A percentile compares a stretch with the other conserved stretches of the same genome.
These are phyloP conservation scores for Pyrenochaeta sp. DNA, from an alignment of 2,329 filamentous ascomycete species.

Conservation along the genomic window DNA sequence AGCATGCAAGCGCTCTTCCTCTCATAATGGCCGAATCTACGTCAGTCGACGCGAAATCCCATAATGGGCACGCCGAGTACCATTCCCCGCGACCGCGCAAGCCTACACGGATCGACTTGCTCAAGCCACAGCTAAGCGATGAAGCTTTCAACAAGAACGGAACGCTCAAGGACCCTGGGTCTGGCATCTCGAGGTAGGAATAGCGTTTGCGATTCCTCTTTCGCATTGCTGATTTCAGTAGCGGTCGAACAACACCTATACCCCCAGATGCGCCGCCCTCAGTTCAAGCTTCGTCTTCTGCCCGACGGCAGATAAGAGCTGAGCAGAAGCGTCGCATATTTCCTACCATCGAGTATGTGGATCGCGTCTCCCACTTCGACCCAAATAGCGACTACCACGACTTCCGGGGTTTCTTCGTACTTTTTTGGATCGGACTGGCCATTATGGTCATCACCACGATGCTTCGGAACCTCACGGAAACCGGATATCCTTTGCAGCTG, in stretches of 20 bases:
- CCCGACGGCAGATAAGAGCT: conserved; percentile 82
- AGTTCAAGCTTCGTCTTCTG: conserved; percentile 82
- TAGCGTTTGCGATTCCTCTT: conserved; percentile 63
- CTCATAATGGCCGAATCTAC: conserved; percentile 46
- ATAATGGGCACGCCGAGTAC: conserved; percentile 36
- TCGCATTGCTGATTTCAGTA: conserved; percentile 50
- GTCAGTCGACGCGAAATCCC: conserved; percentile 32
- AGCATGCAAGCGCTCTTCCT: conserved; percentile 27
- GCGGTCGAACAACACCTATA: conserved; percentile 83
- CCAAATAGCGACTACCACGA: conserved; percentile 90
- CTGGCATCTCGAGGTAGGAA: conserved; percentile 55
- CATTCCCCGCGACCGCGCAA: conserved; percentile 49
- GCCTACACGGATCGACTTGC: conserved; percentile 43
- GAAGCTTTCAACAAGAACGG: conserved; percentile 37
- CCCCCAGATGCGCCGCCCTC: conserved; percentile 93
- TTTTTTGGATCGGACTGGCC: conserved; percentile 96
- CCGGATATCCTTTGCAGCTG: conserved; percentile 83
- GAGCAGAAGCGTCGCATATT: conserved; percentile 86
- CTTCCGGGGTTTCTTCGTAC: conserved; percentile 95
- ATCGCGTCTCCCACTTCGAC: conserved; percentile 94
- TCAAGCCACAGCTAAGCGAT: conserved; percentile 47
- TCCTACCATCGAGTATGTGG: conserved; percentile 89
- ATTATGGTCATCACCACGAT: conserved; percentile 98
- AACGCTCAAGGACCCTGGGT: conserved; percentile 33
- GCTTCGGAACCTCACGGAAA: conserved; percentile 92